Percentiles rank a stretch among this genome's conserved stretches.
Conservation (phyloP, 2,329 filamentous ascomycete species). For the Juglanconis oblonga region DNA sequence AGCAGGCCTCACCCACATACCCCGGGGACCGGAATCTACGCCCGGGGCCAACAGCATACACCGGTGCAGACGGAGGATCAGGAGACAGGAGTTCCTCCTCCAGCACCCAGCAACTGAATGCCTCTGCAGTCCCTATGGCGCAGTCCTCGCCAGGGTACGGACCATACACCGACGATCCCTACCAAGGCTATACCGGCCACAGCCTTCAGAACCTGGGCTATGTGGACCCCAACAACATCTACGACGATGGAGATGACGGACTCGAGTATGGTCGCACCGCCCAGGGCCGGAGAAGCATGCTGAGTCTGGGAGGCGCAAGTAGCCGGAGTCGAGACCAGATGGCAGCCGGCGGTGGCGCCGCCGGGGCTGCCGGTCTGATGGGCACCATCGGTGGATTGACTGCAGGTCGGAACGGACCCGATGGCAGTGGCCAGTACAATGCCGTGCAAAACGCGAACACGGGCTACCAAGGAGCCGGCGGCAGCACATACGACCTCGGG, state of each 20-base stretch:
- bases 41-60: slow-evolving; percentile 19
- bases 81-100: slow-evolving; percentile 41
- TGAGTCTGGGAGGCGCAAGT: slow-evolving; percentile 52
- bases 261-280: slow-evolving; percentile 51
- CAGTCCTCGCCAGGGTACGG: slow-evolving; percentile 34
- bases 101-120: slow-evolving; percentile 38
- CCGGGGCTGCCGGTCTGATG: slow-evolving; percentile 39
- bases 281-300: slow-evolving; percentile 53
- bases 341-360: slow-evolving; percentile 42
- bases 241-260: slow-evolving; percentile 86
- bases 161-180: slow-evolving; percentile 62
- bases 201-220: slow-evolving; percentile 51
- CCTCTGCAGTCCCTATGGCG: slow-evolving; percentile 29
- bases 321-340: slow-evolving; percentile 31
- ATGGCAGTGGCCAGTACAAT: slow-evolving; percentile 52
- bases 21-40: slow-evolving; percentile 22
- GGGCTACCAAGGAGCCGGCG: slow-evolving; percentile 28
- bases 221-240: slow-evolving; percentile 76
- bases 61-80: slow-evolving; percentile 7
- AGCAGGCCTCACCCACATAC: slow-evolving; percentile 18
- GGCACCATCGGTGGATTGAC: slow-evolving; percentile 39
- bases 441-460: slow-evolving; percentile 41
- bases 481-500: slow-evolving; percentile 31
- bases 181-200: slow-evolving; percentile 55
- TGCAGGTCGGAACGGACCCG: slow-evolving; percentile 27